phyloP scores from a whole-genome alignment of 306 rosid species.

The Abrus pulchellus region DNA sequence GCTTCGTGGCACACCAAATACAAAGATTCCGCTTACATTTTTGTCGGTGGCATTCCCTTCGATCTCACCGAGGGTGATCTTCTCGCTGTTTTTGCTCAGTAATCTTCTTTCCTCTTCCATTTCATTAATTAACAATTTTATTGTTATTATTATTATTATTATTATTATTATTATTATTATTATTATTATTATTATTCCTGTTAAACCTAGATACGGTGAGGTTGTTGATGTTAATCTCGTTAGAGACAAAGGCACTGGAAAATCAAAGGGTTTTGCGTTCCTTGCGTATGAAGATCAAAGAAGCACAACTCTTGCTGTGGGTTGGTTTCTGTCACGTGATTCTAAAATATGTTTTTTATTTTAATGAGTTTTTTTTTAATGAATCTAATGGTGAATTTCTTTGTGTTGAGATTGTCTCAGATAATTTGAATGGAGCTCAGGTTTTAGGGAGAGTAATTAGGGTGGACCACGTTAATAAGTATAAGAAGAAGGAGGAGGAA shows the following conservation, averaged over 20 bases:
- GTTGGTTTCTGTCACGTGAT: constrained; percentile 54
- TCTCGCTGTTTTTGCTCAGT: constrained; percentile 93
- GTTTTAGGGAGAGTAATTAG: constrained; percentile 79
- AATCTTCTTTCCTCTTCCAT: constrained; percentile 1
- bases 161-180: neutral
- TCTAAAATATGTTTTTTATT: neutral
- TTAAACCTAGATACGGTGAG: constrained; percentile 76
- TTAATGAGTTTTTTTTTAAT: neutral
- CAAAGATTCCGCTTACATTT: constrained; percentile 89
- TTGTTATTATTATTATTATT: neutral
- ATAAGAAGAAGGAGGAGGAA: constrained; percentile 94
- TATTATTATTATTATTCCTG: neutral
- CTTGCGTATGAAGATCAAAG: constrained; percentile 94
- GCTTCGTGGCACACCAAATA: constrained; percentile 95
- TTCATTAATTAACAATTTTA: neutral
- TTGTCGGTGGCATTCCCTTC: constrained; percentile 85
- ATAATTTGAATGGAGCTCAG: constrained; percentile 92
- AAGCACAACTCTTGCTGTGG: constrained; percentile 92
- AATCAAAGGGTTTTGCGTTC: constrained; percentile 91
- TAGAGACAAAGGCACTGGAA: constrained; percentile 89
- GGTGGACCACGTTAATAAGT: constrained; percentile 87
- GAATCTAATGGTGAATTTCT: neutral
- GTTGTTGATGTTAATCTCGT: constrained; percentile 92
- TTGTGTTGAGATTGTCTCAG: constrained; percentile 46
- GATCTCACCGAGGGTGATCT: constrained; percentile 98